These are phyloP conservation scores for Amoebophrya sp. DNA, from an alignment of 169 alveolate species.

Conservation along the genomic window DNA sequence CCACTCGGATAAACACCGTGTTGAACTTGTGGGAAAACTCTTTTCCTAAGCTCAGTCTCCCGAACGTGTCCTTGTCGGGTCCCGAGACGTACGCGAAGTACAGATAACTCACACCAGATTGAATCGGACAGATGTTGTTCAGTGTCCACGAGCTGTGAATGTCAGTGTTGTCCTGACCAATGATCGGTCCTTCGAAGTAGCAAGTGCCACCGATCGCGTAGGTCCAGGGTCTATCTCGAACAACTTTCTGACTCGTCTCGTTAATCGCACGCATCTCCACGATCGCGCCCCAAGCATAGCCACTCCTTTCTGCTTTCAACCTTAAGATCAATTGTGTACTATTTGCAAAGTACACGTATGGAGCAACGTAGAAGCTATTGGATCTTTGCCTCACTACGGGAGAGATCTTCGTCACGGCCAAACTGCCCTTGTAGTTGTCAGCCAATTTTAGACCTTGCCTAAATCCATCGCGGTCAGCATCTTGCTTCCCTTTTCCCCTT, in stretches of 20 bases:
- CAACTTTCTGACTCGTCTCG: background rate
- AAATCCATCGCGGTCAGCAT: too few species aligned
- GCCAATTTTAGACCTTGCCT: too few species aligned
- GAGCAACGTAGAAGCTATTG: background rate
- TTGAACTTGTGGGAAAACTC: conserved; percentile 7
- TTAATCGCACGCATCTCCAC: background rate
- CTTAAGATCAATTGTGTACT: background rate
- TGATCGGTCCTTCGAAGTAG: conserved; percentile 7
- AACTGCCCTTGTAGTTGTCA: background rate
- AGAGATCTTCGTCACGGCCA: background rate
- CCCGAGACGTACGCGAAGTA: conserved; percentile 19
- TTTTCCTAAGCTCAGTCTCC: background rate
- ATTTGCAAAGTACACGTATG: background rate
- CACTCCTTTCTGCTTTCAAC: background rate
- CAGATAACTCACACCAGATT: background rate
- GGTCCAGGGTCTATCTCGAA: background rate
- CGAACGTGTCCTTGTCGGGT: background rate
- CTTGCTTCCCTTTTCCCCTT: too few species aligned
- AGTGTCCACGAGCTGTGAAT: background rate
- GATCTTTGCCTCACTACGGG: background rate
- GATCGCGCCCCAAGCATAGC: conserved; percentile 13
- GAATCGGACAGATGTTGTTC: background rate
- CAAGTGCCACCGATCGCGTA: conserved; percentile 23
- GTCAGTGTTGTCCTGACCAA: background rate
- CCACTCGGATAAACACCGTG: background rate